Base-by-base conservation (phyloP, 2,329 filamentous ascomycete species). In the Sporothrix sp. region DNA sequence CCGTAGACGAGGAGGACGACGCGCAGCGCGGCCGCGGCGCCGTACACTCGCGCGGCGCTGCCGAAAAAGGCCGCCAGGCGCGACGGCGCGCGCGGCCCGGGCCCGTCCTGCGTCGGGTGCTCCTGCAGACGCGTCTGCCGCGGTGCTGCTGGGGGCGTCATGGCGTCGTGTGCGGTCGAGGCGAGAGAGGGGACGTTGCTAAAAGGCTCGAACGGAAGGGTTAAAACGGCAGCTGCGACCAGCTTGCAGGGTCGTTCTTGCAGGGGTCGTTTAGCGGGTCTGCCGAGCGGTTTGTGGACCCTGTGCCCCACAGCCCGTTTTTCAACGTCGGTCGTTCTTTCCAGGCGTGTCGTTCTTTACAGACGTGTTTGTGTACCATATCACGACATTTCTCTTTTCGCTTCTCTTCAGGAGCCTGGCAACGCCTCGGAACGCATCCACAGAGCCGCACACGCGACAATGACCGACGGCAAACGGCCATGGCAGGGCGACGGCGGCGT, bases 1-100 rank as follows among this genome's bases (percentile, higher is more conserved):
- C 93, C 91, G 66, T 97, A 97, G 61, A 94, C 64, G 45, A 97
- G 78, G 56, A 98, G 81, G 28, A 71, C 65, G 6, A 79, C 63
- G 54, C 93, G 87, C 21, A 98, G 76, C 43, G 82, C 60, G 49
- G 82, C 70, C 46, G 79, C 73, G 11, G 76, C 65, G 48, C 68
- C 56, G 65, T 84, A 80, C 60, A 85, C 74, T 8, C 74, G 71
- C 7, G 63, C 32, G 1, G 71, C 69, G 51, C 60, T 59, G 52
- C 62, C 59, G 50, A 72, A 66, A 42, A 72, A 60, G 45, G 60
- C 48, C 16, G 13, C 35, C 13, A 37, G 7, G 16, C 18, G 50
- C 9, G 20, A 18, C 58, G 50, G 6, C 58, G n/a, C 3, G 4
- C 14, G 27, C 11, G 11, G 28, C 27, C 27, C 8, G n/a, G n/a